Conservation (phyloP, 495 filamentous ascomycete species). For the Aspergillus egyptiacus region DNA sequence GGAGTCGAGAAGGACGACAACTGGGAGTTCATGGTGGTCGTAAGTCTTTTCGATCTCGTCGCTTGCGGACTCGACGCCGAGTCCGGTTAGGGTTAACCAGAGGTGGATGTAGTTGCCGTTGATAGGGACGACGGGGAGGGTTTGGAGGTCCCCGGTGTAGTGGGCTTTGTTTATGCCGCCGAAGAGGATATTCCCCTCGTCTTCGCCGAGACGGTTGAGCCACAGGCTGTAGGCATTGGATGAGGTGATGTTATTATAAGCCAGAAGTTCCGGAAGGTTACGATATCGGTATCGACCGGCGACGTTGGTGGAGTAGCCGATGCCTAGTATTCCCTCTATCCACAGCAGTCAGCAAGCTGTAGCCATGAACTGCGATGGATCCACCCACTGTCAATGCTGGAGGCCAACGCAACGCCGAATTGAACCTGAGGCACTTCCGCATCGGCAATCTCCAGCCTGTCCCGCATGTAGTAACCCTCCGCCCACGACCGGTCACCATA, state of each 20-base stretch:
- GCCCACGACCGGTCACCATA: conserved; percentile 73
- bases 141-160: conserved; percentile 60
- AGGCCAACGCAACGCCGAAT: conserved; percentile 68
- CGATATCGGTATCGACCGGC: not conserved
- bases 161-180: conserved; percentile 78
- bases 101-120: conserved; percentile 57
- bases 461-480: conserved; percentile 68
- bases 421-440: conserved; percentile 54
- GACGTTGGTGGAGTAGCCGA: conserved; percentile 53
- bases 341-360: not conserved
- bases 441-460: conserved; percentile 61
- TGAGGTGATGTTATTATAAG: conserved; percentile 43
- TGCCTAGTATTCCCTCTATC: conserved; percentile 71
- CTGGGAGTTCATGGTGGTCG: conserved; percentile 29
- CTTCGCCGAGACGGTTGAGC: conserved; percentile 71
- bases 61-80: conserved; percentile 24
- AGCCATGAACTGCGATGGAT: not conserved
- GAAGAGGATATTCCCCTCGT: conserved; percentile 75
- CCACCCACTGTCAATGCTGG: conserved; percentile 41
- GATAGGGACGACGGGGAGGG: conserved; percentile 58
- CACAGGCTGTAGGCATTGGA: conserved; percentile 77
- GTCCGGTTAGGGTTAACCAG: conserved; percentile 66
- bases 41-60: conserved; percentile 34
- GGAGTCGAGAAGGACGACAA: conserved; percentile 72
- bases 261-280: conserved; percentile 9